Conservation (phyloP, 2,329 filamentous ascomycete species). For the Plenodomus biglobosus region DNA sequence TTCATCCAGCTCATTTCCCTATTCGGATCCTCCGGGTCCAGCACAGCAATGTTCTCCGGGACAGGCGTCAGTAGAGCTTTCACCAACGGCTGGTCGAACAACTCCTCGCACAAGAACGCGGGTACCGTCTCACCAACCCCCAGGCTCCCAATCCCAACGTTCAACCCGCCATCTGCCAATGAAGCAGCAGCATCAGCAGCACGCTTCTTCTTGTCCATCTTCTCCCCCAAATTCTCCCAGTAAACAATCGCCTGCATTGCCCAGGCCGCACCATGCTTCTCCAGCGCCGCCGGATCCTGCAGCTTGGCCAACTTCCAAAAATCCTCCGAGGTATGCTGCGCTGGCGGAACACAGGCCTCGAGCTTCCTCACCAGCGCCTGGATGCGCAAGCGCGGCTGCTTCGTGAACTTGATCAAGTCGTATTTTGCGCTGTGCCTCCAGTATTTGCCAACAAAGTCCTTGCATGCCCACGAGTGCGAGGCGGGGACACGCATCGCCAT, state of each 20-base stretch:
- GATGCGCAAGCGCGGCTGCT: neutral
- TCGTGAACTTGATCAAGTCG: conserved; percentile 1
- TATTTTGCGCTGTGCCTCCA: conserved; percentile 1
- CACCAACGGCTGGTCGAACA: conserved; percentile 2
- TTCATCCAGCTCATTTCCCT: neutral
- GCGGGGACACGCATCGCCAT: neutral
- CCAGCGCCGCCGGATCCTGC: neutral
- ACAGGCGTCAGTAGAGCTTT: neutral
- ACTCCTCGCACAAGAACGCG: neutral
- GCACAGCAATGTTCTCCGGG: neutral
- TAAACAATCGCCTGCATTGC: conserved; percentile 5
- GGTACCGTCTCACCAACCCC: neutral
- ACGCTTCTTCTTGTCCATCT: neutral
- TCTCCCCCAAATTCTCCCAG: neutral
- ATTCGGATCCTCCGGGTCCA: neutral
- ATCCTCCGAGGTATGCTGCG: neutral
- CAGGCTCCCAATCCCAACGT: neutral
- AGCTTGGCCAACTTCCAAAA: neutral
- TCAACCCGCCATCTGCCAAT: neutral
- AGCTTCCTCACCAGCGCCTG: neutral
- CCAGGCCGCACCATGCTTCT: conserved; percentile 2
- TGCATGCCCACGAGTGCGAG: neutral
- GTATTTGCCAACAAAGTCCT: neutral
- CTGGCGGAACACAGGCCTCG: neutral
- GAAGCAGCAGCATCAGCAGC: neutral